These are phyloP conservation scores for Aspergillus nanangensis DNA, from an alignment of 495 filamentous ascomycete genomes.

Conservation along the genomic window DNA sequence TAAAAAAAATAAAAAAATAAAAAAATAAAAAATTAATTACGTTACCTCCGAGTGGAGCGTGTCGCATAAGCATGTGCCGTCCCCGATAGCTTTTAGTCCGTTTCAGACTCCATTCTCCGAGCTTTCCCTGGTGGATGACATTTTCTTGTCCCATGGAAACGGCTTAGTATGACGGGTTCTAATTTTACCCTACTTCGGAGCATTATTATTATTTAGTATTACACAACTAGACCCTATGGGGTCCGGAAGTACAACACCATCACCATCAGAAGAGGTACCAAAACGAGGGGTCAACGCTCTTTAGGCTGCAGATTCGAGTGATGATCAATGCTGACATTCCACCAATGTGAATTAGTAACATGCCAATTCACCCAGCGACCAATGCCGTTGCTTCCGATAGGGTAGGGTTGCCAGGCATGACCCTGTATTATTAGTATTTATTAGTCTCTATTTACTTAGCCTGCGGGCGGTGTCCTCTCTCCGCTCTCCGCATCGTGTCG, in stretches of 20 bases:
- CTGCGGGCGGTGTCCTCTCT: no score
- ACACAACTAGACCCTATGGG: no score
- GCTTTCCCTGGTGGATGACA: constrained; percentile 8
- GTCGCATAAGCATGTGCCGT: constrained; percentile 19
- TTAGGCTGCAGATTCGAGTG: background rate
- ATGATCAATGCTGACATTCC: background rate
- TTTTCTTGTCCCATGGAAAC: constrained; percentile 6
- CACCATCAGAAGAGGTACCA: no score
- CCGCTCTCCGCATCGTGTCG: no score
- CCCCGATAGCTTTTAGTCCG: constrained; percentile 13
- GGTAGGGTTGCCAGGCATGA: background rate
- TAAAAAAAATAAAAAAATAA: background rate
- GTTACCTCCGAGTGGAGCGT: constrained; percentile 8
- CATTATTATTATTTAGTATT: no score
- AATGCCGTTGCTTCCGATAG: constrained; percentile 1
- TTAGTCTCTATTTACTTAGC: no score
- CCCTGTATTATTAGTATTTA: no score
- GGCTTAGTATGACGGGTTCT: background rate
- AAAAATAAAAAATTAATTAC: background rate
- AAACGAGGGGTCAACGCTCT: background rate
- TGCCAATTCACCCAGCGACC: background rate
- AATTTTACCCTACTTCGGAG: background rate
- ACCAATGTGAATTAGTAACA: background rate
- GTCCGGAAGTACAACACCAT: background rate
- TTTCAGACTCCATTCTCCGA: constrained; percentile 17